Percentiles rank a stretch among this genome's conserved stretches.
Evolutionary conservation across 257 asterid genomes (phyloP).

Genomic region (Solanum lycopersicoides): DNA sequence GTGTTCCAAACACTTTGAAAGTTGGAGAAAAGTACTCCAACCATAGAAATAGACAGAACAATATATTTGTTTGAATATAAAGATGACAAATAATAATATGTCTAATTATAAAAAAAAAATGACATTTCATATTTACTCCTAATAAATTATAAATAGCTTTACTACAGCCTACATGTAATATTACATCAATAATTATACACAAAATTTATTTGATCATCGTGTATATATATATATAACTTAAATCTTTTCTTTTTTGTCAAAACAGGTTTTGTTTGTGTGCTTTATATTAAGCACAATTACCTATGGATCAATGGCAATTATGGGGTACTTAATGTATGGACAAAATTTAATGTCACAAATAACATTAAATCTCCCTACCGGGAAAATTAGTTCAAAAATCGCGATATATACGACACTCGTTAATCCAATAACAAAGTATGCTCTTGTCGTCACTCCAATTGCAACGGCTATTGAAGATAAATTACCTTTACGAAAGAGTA

Average conservation of each 20-base stretch:
- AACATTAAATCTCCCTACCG: constrained; percentile 27
- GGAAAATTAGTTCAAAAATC: constrained; percentile 22
- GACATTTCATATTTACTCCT: no score
- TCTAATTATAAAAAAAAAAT: no score
- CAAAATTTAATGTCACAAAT: constrained; percentile 16
- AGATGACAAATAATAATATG: no score
- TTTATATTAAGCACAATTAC: constrained; percentile 23
- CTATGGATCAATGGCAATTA: constrained; percentile 36
- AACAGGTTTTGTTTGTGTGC: constrained; percentile 35
- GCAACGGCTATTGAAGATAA: constrained; percentile 7
- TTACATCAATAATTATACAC: background rate
- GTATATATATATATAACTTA: background rate
- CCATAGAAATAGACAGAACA: no score
- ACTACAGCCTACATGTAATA: background rate
- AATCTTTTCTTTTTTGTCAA: background rate
- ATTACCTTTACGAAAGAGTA: background rate
- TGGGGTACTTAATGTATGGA: constrained; percentile 50
- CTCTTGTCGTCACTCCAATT: constrained; percentile 3
- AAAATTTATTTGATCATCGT: background rate
- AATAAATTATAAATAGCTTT: background rate
- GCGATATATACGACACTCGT: constrained; percentile 40
- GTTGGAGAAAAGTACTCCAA: no score
- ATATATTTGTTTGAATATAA: no score
- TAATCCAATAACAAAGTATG: constrained; percentile 9
- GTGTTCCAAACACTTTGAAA: no score